Evolutionary conservation across 2,329 filamentous ascomycete genomes (phyloP).

Genomic region (Clarireedia hainanense): DNA sequence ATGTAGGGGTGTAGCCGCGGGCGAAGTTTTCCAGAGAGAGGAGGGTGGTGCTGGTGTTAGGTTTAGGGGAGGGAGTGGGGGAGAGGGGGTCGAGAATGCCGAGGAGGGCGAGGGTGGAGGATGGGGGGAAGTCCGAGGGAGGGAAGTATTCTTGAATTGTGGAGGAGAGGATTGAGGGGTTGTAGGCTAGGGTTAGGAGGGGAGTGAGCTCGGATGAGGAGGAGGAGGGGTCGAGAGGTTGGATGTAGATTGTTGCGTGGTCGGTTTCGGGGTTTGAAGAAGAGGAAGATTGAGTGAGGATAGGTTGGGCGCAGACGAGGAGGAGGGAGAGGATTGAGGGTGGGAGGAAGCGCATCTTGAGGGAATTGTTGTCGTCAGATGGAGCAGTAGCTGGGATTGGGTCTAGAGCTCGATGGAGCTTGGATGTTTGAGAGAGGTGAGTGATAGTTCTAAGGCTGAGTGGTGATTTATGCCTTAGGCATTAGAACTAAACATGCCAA

Average conservation of each 20-base stretch:
- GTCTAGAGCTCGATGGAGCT: conserved; percentile 1
- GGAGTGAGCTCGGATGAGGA: conserved; percentile 36
- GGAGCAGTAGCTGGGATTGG: background rate
- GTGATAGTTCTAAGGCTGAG: no score
- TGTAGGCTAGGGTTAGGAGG: conserved; percentile 52
- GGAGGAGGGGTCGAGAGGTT: conserved; percentile 16
- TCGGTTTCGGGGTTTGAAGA: conserved; percentile 24
- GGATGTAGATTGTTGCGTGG: conserved; percentile 25
- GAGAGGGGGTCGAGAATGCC: background rate
- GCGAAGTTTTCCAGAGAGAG: conserved; percentile 48
- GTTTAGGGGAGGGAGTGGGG: conserved; percentile 29
- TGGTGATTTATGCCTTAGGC: no score
- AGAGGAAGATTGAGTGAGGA: no score
- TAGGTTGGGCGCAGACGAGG: conserved; percentile 19
- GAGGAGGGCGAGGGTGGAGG: background rate
- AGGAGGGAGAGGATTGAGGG: conserved; percentile 33
- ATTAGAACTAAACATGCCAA: no score
- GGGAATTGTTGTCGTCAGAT: background rate
- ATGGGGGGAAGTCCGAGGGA: conserved; percentile 38
- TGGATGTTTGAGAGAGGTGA: background rate
- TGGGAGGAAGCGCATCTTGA: conserved; percentile 31
- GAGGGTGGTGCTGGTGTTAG: conserved; percentile 49
- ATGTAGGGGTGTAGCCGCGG: conserved; percentile 52
- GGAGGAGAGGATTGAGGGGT: conserved; percentile 37
- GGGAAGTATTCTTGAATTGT: conserved; percentile 47